These are phyloP conservation scores for Waltergamsia citrina DNA, from an alignment of 2,329 filamentous ascomycete species.

Conservation along the genomic window DNA sequence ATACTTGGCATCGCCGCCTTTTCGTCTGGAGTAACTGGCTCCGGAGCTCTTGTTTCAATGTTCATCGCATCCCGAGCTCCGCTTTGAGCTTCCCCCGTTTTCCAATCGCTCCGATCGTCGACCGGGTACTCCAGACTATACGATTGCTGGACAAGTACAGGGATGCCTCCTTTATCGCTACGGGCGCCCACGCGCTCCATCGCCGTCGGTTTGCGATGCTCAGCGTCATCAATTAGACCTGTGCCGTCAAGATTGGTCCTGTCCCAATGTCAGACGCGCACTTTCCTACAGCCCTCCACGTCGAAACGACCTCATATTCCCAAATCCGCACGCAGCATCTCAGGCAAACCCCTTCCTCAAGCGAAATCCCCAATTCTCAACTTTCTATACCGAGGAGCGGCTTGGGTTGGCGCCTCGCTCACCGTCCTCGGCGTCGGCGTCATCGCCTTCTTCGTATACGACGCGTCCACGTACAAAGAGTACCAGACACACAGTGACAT, in stretches of 20 bases:
- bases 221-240: background rate
- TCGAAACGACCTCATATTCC: conserved; percentile 9
- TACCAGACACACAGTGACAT: conserved; percentile 59
- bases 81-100: no score
- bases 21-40: no score
- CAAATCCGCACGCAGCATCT: conserved; percentile 32
- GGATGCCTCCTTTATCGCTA: no score
- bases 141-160: no score
- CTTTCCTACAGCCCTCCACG: conserved; percentile 4
- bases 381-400: conserved; percentile 59
- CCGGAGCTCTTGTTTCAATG: no score
- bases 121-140: no score
- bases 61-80: no score
- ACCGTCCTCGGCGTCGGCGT: conserved; percentile 60
- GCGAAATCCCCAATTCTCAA: conserved; percentile 36
- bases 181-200: conserved; percentile 2
- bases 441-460: conserved; percentile 84
- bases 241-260: background rate
- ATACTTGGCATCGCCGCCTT: no score
- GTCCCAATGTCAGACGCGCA: conserved; percentile 4
- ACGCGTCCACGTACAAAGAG: conserved; percentile 82
- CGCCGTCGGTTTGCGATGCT: conserved; percentile 2
- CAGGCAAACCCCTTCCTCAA: conserved; percentile 42
- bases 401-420: conserved; percentile 59
- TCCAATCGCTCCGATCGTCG: no score